Conservation (phyloP, 257 asterid genomes). For the Dorcoceras hygrometricum region DNA sequence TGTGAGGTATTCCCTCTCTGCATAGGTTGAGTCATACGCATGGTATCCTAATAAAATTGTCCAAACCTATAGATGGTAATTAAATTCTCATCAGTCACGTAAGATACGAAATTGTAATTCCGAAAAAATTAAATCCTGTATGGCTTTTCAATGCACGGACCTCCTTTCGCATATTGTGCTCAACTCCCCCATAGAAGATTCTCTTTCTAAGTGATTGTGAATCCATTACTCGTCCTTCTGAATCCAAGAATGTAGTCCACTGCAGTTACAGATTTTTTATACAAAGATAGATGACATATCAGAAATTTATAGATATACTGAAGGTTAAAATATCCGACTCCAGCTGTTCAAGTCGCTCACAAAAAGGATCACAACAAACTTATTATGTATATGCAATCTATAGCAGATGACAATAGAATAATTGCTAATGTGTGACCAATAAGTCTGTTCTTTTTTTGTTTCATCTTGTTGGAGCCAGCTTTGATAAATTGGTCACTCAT, state of each 20-base stretch:
- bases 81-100: background rate
- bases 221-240: slow-evolving; percentile 80
- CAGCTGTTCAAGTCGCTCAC: slow-evolving; percentile 2
- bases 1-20: slow-evolving; percentile 78
- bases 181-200: slow-evolving; percentile 91
- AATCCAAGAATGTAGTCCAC: slow-evolving; percentile 89
- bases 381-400: background rate
- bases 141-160: slow-evolving; percentile 33
- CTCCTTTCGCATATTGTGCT: slow-evolving; percentile 72
- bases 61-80: slow-evolving; percentile 66
- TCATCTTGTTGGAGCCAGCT: background rate
- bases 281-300: slow-evolving; percentile 24
- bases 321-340: slow-evolving; percentile 11
- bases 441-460: background rate
- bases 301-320: background rate
- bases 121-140: slow-evolving; percentile 12
- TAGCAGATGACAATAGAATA: background rate
- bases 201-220: slow-evolving; percentile 64
- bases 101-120: slow-evolving; percentile 14
- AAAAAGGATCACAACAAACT: background rate
- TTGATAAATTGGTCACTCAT: no score
- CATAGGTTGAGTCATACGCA: slow-evolving; percentile 76
- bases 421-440: background rate
- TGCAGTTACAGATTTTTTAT: slow-evolving; percentile 33
- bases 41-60: slow-evolving; percentile 76